Conservation (phyloP, 2,329 filamentous ascomycete genomes). For the Fusarium beomiforme region DNA sequence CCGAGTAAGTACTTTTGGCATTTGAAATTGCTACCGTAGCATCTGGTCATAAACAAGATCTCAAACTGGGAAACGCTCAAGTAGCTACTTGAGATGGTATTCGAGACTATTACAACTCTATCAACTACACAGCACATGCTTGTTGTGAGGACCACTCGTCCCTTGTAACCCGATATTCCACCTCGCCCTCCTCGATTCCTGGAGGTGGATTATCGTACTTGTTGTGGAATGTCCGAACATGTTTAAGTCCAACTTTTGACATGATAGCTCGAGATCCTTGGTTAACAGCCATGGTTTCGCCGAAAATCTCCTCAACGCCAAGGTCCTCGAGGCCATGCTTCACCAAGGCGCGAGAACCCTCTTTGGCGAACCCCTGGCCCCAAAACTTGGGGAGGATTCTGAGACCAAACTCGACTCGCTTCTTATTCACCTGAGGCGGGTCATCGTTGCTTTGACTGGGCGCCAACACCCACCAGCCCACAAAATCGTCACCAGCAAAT, state of each 20-base stretch:
- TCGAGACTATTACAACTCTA: neutral
- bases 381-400: conserved; percentile 44
- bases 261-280: conserved; percentile 39
- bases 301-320: conserved; percentile 36
- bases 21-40: conserved; percentile 10
- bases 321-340: conserved; percentile 45
- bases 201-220: conserved; percentile 40
- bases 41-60: neutral
- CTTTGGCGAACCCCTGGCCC: conserved; percentile 46
- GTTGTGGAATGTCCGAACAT: conserved; percentile 37
- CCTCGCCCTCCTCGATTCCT: conserved; percentile 42
- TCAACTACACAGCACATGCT: conserved; percentile 5
- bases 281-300: conserved; percentile 47
- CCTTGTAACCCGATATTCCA: conserved; percentile 38
- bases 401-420: conserved; percentile 42
- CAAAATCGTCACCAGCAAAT: conserved; percentile 40
- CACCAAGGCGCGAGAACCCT: conserved; percentile 43
- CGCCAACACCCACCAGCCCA: conserved; percentile 46
- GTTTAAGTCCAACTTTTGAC: conserved; percentile 32
- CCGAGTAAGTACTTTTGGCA: neutral
- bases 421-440: conserved; percentile 11
- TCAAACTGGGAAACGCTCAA: neutral
- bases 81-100: neutral
- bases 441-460: conserved; percentile 29
- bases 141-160: conserved; percentile 33